Evolutionary conservation across 495 filamentous ascomycete species (phyloP).

Genomic region (Daldinia caldariorum): DNA sequence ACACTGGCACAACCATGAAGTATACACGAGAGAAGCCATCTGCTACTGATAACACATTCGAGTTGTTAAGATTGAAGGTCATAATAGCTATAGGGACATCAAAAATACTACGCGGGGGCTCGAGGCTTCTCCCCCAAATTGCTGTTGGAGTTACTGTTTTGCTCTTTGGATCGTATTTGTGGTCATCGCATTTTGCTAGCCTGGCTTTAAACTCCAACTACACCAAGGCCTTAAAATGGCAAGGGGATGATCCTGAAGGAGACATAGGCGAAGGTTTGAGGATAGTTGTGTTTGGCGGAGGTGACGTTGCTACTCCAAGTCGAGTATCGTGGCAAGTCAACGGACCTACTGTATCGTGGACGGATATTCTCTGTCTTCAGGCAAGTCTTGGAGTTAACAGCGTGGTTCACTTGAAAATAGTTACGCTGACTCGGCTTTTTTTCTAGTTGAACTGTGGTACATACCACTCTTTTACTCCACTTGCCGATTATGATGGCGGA

Average conservation of each 20-base stretch:
- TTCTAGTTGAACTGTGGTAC: constrained; percentile 49
- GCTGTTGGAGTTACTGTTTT: constrained; percentile 30
- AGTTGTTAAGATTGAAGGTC: constrained; percentile 17
- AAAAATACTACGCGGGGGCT: constrained; percentile 43
- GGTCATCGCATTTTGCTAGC: constrained; percentile 28
- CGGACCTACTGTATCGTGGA: constrained; percentile 38
- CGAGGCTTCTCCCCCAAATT: constrained; percentile 42
- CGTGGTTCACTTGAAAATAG: neutral
- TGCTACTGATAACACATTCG: constrained; percentile 15
- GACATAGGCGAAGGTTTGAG: constrained; percentile 34
- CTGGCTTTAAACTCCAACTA: constrained; percentile 19
- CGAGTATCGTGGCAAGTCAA: constrained; percentile 20
- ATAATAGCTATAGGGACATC: constrained; percentile 12
- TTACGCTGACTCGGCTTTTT: constrained; percentile 24
- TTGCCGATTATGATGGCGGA: constrained; percentile 31
- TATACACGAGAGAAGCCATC: constrained; percentile 7
- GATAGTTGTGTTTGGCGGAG: constrained; percentile 49
- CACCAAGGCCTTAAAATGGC: constrained; percentile 27
- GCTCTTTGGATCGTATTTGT: constrained; percentile 34
- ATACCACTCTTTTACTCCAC: constrained; percentile 48
- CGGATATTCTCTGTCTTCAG: constrained; percentile 43
- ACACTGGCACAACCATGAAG: constrained; percentile 8
- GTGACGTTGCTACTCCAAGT: constrained; percentile 46
- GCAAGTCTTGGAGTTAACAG: constrained; percentile 15
- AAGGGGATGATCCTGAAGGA: constrained; percentile 24